Base-by-base conservation (phyloP, 169 alveolate species). In the Plasmodium inui region DNA sequence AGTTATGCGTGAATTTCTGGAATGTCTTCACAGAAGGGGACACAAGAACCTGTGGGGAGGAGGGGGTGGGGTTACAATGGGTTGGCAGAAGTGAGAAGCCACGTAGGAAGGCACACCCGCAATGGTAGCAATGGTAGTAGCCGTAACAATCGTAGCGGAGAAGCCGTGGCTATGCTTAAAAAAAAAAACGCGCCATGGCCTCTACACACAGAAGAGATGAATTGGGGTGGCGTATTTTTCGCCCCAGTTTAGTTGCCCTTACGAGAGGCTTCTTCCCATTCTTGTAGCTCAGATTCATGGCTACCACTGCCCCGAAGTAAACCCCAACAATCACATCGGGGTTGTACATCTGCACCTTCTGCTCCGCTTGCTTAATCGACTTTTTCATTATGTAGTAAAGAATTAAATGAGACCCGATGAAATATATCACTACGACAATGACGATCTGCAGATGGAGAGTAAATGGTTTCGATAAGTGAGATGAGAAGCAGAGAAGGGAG, bases 341-440 rank as follows among this genome's bases (percentile, higher is more conserved):
- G 74, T 88, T 61, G 17, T 88, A 79, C 46, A 88, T 44, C 55
- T 79, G 55, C 32, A 88, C 82, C 72, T 80, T 88, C 37, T 88
- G 94, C 37, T 88, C 94, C 50, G 94, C 94, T 88, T 88, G 94
- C 82, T 79, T 88, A 57, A 88, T 88, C 19, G 94, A 88, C 53
- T 88, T 88, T 32, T 88, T 88, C 94, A 79, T 88, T 37, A 88
- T 88, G 82, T 88, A 88, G 53, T 88, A 88, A 1, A 88, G 94
- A 79, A 79, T 79, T 37, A 88, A 46, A 67, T 88, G 76, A 4
- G 94, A 88, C 50, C 94, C 94, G 22, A 88, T 88, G 70, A 88
- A 73, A 39, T 88, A 88, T 79, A 88, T 80, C 10, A 88, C 71
- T 88, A 88, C 34, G 10, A 79, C 50, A 41, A 88, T 57, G 37